Evolutionary conservation across 306 rosid genomes (phyloP), one percentile per base, ranked within the genome.

Genomic region (Myrica gale): DNA sequence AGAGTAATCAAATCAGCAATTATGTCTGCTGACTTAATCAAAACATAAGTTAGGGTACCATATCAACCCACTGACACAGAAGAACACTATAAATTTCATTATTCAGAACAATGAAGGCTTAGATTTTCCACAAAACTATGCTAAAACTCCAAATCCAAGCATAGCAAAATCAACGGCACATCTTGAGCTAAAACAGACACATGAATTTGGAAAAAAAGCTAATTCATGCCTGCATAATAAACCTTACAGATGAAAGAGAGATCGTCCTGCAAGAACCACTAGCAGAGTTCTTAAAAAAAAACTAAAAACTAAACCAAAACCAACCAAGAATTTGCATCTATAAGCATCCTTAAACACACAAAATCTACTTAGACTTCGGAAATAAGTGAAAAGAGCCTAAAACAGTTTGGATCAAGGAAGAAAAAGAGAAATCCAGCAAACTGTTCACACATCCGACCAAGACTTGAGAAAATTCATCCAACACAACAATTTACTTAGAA

Each of bases 1-100:
- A 86, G 66, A 74, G 79, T 58, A 58, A 71, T 55, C 51, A 42
- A 21, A 9, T 48, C 7, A 75, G 53, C 26, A 37, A 50, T 37
- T 44, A 60, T 9, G 11, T 60, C 53, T 10, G 2, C 12, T 39
- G 46, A 42, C 74, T 71, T 42, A 44, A n/a, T 19, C 53, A 58
- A 60, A 60, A 66, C 51, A 66, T 17, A 42, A 4, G 46, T 2
- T 43, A 66, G 70, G 32, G 21, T 42, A 32, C 37, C 37, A 32
- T 32, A 32, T 32, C 37, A 37, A 37, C 39, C 16, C 23, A 41
- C 45, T 17, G 16, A 39, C 45, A 39, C 12, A 37, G 69, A 20
- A 63, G 69, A 63, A 70, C 50, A 15, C 6, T 15, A 57, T 15
- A 6, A 20, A 32, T 47, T 70, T 23, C n/a, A 2, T 23, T 32